A percentile compares a stretch with the other conserved stretches of the same genome.
These are phyloP conservation scores for Plasmodium inui DNA, from an alignment of 169 alveolate species.

Conservation along the genomic window DNA sequence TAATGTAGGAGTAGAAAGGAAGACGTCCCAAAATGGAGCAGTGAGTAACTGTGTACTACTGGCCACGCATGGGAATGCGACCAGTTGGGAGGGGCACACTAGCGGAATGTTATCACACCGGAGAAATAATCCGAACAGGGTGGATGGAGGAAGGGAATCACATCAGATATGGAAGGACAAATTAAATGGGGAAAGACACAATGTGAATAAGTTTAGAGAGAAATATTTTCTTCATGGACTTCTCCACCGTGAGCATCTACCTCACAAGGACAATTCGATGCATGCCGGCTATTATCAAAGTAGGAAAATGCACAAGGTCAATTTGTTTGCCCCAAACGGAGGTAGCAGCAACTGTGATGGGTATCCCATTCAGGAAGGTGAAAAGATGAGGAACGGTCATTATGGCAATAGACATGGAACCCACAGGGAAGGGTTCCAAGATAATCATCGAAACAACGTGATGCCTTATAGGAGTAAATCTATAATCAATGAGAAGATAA, in stretches of 20 bases:
- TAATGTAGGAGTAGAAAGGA: not conserved
- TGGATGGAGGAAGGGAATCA: not conserved
- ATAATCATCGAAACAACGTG: constrained; percentile 2
- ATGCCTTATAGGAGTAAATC: not conserved
- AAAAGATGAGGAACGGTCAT: not conserved
- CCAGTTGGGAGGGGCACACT: not conserved
- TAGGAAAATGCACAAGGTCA: constrained; percentile 52
- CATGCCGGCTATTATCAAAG: not conserved
- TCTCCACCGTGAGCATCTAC: not conserved
- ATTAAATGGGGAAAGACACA: not conserved
- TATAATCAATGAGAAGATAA: not conserved
- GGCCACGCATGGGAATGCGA: not conserved
- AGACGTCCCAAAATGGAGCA: not conserved
- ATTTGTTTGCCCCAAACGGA: constrained; percentile 26
- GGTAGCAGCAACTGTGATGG: not conserved
- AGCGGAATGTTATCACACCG: not conserved
- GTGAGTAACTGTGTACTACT: not conserved
- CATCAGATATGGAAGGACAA: not conserved
- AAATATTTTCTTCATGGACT: not conserved
- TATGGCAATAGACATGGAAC: not conserved
- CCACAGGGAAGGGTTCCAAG: not conserved
- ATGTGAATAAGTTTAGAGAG: constrained; percentile 4
- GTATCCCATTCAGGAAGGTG: not conserved
- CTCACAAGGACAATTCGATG: not conserved
- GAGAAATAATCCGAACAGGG: not conserved